Evolutionary conservation across 768 basidiomycete species (phyloP), one percentile per base, ranked within the genome.

Genomic region (Xerocomus brunneocitrinus): DNA sequence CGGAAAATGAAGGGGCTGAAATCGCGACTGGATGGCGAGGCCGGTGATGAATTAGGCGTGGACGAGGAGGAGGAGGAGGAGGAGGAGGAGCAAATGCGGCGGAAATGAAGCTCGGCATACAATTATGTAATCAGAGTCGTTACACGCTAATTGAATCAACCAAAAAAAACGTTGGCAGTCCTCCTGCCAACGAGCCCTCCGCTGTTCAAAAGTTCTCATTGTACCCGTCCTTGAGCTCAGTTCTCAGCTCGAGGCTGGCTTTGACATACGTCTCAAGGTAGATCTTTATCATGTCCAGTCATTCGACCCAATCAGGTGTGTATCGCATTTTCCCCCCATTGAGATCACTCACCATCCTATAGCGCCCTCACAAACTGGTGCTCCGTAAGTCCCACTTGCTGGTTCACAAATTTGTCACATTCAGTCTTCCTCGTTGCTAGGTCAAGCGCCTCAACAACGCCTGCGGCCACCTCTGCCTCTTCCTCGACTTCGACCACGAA

Each of bases 1-100:
- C 80, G 93, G 66, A 97, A 97, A 79, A 95, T 98, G 91, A 98
- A 97, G 75, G 95, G 91, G 9, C 70, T 99, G 57, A 89, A 85
- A 66, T 66, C 67, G 32, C 36, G 49, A 30, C 9, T 16, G 16
- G 25, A 43, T n/a, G 41, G 24, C 24, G 40, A 41, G 8, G 24
- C 12, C 5, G 22, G 13, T 14, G 24, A 44, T 44, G 27, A 28
- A 41, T 2, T 25, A 10, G 22, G 10, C 42, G 27, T 13, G 31
- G 31, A 47, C 7, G 53, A 45, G 12, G 57, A 56, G n/a, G 54
- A 39, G 25, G 66, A 56, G n/a, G 54, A 39, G 25, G 66, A 49
- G 34, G 69, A 59, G 39, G 60, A 62, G 32, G 70, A 55, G 59
- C 46, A 8, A 40, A 44, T 25, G 52, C 46, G 34, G 30, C 57